Base-by-base conservation (phyloP, 495 filamentous ascomycete species). In the Endocarpon pusillum region DNA sequence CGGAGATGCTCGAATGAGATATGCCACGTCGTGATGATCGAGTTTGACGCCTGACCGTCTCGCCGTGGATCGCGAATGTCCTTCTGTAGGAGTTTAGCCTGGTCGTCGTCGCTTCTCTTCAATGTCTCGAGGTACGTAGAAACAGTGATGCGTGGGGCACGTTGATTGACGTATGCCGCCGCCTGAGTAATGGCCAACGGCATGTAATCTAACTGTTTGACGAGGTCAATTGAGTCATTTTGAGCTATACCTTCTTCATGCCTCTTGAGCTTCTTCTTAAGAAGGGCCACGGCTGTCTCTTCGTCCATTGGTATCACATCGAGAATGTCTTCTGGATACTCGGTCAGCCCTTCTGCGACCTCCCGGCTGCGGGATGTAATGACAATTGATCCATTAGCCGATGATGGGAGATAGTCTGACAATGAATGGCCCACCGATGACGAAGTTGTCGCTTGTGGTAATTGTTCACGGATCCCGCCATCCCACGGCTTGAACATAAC, bases 1-100 rank as follows among this genome's bases (percentile, higher is more conserved):
- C 29, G 32, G 7, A 69, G 58, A 6, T 61, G 53, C 8, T 61
- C 47, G 37, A 67, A 68, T 0, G 61, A 62, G n/a, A 67, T 46
- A 35, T 52, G 35, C 60, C 57, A 67, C 14, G 61, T 64, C 3
- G 45, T 52, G n/a, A 61, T 43, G 3, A 66, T 42, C 2, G 57
- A 49, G 36, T 60, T 46, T 2, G 38, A 43, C 25, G 38, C 41
- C 17, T 45, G 42, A 7, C 31, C 19, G 20, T 58, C 54, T 25
- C 56, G 46, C 32, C 43, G 34, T 22, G 45, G 40, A 32, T 54
- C 46, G 22, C 39, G 29, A n/a, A 40, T 36, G 21, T 29, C 34
- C 15, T 40, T 33, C 18, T 28, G 25, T 32, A 45, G 24, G 10
- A 45, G 36, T 11, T 45, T 38, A 6, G 36, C 35, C 9, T 37